Base-by-base conservation (phyloP, 139 green algal species). In the Volvox africanus region DNA sequence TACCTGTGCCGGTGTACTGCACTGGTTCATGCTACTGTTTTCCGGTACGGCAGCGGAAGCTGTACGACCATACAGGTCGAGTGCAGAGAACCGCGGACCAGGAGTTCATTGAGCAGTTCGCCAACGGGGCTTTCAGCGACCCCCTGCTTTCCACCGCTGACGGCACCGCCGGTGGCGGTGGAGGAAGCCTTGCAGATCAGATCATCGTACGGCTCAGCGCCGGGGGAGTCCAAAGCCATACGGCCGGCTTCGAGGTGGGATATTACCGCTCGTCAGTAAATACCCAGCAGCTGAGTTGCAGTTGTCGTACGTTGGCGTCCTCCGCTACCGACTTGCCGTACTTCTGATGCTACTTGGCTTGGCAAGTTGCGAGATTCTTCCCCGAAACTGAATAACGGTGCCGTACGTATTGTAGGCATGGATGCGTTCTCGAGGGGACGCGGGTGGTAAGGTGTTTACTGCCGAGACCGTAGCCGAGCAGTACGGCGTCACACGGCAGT, bases 81-180 rank as follows among this genome's bases (percentile, higher is more conserved):
- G 80, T 97, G 16, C 80, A 96, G 37, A 95, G 93, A 67, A 96
- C 92, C 32, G 94, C 95, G 2, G 96, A 98, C 50, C 97, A 98
- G 88, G 97, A 97, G 33, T 97, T 99, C 32, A 82, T 97, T 65
- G 96, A 98, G 30, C 85, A 26, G 13, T 99, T 99, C 95, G 96
- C 92, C 3, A 96, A 95, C 84, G 96, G 96, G 92, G 83, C 81
- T 68, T 92, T 79, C 61, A 30, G 24, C 18, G 55, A 84, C 61
- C 73, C 55, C 24, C 9, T 88, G 19, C 68, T 83, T 0, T 32
- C 37, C 6, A 76, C 76, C 1, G 35, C 76, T 16, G 80, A 35
- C 3, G 36, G 61, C 17, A 65, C 1, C 12, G 50, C 30, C 37
- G 77, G 9, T 32, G 44, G 5, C 26, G 24, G 32, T 61, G 30